Evolutionary conservation across 1,284 basidiomycete species (phyloP).

Genomic region (Volvariella volvacea): DNA sequence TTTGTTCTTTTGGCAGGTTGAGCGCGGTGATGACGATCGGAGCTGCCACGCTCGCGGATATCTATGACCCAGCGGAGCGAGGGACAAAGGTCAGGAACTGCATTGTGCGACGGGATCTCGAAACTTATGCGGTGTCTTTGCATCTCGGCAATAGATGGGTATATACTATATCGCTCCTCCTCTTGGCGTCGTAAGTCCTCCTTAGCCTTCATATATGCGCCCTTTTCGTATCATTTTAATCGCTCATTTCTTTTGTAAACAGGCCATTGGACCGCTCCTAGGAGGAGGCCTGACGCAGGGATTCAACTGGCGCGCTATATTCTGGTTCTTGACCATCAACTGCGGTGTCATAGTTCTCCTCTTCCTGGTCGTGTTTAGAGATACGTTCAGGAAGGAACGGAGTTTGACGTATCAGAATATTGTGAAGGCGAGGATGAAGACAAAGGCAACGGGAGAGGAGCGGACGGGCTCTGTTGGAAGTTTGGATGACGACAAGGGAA

Average conservation of each 20-base stretch:
- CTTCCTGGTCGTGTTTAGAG: slow-evolving; percentile 59
- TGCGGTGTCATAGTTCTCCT: slow-evolving; percentile 41
- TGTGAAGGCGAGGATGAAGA: slow-evolving; percentile 17
- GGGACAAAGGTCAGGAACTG: slow-evolving; percentile 62
- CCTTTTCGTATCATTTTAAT: neutral
- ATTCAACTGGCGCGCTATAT: slow-evolving; percentile 61
- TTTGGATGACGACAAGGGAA: too few species aligned
- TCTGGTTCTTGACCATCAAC: slow-evolving; percentile 64
- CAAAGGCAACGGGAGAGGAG: neutral
- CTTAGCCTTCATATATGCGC: neutral
- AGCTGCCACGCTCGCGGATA: slow-evolving; percentile 77
- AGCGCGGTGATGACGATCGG: slow-evolving; percentile 76
- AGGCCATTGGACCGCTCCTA: slow-evolving; percentile 51
- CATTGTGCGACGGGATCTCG: too few species aligned
- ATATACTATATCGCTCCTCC: slow-evolving; percentile 64
- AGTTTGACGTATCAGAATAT: slow-evolving; percentile 62
- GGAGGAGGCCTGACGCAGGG: slow-evolving; percentile 55
- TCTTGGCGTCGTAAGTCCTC: slow-evolving; percentile 37
- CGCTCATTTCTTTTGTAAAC: too few species aligned
- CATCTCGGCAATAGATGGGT: slow-evolving; percentile 48
- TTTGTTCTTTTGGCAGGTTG: slow-evolving; percentile 39
- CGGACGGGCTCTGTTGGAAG: too few species aligned
- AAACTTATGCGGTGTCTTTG: too few species aligned
- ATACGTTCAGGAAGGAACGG: slow-evolving; percentile 72
- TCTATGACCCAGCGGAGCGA: slow-evolving; percentile 73